phyloP scores from a whole-genome alignment of 2,329 filamentous ascomycete genomes.

The Rutstroemia sp. region DNA sequence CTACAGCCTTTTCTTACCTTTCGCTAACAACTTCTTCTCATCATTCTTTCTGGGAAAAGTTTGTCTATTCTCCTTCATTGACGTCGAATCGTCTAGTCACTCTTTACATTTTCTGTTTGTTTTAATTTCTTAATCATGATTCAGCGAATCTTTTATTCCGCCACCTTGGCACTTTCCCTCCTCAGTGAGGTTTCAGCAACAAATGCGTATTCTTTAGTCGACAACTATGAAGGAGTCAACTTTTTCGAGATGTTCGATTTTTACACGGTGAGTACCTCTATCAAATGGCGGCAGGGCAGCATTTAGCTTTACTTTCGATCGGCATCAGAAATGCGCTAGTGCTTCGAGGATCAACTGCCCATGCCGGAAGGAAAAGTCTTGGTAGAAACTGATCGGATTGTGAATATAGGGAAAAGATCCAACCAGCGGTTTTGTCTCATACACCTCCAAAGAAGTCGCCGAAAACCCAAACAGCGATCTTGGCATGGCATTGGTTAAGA shows the following conservation, averaged over 20 bases:
- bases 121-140: conserved; percentile 14
- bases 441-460: conserved; percentile 43
- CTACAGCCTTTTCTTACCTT: background rate
- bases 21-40: conserved; percentile 4
- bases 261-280: conserved; percentile 33
- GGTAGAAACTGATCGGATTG: background rate
- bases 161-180: conserved; percentile 7
- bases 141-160: conserved; percentile 5
- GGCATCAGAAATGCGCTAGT: background rate
- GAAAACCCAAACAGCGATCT: conserved; percentile 33
- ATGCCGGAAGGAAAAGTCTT: background rate
- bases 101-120: conserved; percentile 15
- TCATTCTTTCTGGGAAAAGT: conserved; percentile 10
- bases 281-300: background rate
- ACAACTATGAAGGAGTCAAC: conserved; percentile 34
- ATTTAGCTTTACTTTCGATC: background rate
- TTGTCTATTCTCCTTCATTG: conserved; percentile 4
- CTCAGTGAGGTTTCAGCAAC: conserved; percentile 12
- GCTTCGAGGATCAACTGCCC: background rate
- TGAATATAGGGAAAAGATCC: conserved; percentile 40
- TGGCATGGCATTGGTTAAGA: conserved; percentile 42
- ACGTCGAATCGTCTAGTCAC: conserved; percentile 21
- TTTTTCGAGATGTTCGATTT: conserved; percentile 45
- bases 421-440: conserved; percentile 60
- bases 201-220: conserved; percentile 8